phyloP scores from a whole-genome alignment of 257 asterid genomes.

The Buddleja alternifolia region DNA sequence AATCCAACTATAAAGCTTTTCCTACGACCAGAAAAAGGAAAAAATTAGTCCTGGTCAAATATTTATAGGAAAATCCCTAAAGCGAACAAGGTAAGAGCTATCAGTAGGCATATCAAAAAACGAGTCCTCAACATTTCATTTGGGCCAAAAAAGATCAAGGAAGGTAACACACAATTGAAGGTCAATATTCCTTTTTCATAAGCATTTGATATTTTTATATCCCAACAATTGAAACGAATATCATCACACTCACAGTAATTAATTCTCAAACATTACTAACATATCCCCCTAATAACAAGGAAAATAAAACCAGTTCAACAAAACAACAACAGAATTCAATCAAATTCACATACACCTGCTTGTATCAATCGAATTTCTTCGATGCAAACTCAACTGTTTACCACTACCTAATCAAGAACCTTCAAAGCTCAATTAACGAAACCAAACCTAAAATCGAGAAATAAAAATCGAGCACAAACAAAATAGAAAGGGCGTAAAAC shows the following conservation, averaged over 20 bases:
- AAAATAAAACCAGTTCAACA: not conserved
- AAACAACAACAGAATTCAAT: not conserved
- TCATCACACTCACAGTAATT: not conserved
- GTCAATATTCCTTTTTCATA: too few species aligned
- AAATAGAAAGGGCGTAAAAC: not conserved
- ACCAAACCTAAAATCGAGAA: not conserved
- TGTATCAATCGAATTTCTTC: constrained; percentile 13
- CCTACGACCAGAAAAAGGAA: constrained; percentile 38
- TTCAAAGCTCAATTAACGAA: constrained; percentile 14
- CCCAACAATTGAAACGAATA: not conserved
- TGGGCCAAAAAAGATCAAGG: not conserved
- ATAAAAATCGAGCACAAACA: not conserved
- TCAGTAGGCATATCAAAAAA: not conserved
- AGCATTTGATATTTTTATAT: not conserved
- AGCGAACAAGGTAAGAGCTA: not conserved
- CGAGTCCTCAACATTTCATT: not conserved
- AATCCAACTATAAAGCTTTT: constrained; percentile 59
- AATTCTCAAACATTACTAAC: not conserved
- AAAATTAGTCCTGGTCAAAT: not conserved
- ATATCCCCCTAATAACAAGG: not conserved
- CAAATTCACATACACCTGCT: constrained; percentile 4
- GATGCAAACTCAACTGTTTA: constrained; percentile 13
- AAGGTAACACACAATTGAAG: not conserved
- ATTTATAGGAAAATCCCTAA: not conserved
- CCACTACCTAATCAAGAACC: not conserved